Conservation (phyloP, 2,329 filamentous ascomycete genomes). For the Ophiosphaerella korrae region DNA sequence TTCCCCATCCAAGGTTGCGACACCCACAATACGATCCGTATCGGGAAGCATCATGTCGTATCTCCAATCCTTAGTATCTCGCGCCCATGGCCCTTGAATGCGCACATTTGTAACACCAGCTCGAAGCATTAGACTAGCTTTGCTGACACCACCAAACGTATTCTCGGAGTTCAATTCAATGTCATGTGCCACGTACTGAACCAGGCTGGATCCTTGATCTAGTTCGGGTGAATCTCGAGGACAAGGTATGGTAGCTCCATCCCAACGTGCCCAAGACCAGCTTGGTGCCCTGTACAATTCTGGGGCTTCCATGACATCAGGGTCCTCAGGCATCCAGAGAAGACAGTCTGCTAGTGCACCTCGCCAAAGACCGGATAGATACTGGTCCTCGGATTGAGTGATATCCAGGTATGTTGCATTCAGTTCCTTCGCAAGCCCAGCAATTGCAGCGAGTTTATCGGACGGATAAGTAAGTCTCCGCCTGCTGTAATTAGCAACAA, state of each 20-base stretch:
- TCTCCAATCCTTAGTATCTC: not conserved
- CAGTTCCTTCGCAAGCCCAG: constrained; percentile 6
- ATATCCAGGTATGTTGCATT: not conserved
- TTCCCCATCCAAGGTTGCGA: not conserved
- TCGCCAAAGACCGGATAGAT: not conserved
- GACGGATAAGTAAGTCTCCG: constrained; percentile 6
- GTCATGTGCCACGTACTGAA: not conserved
- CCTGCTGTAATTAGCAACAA: constrained; percentile 3
- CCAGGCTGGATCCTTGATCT: not conserved
- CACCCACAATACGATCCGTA: not conserved
- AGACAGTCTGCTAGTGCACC: not conserved
- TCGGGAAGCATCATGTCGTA: not conserved
- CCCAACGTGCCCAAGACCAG: constrained; percentile 3
- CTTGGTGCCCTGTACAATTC: not conserved
- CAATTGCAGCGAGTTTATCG: constrained; percentile 12
- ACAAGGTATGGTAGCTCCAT: not conserved
- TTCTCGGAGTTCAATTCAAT: not conserved
- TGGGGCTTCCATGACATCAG: not conserved
- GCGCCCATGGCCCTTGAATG: not conserved
- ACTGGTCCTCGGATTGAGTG: not conserved
- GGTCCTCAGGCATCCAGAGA: constrained; percentile 3
- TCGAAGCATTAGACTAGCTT: not conserved
- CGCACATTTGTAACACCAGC: not conserved
- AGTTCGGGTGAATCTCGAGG: not conserved
- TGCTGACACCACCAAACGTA: not conserved